Conservation (phyloP, 140 eudicot species). For the Oenanthe javanica region DNA sequence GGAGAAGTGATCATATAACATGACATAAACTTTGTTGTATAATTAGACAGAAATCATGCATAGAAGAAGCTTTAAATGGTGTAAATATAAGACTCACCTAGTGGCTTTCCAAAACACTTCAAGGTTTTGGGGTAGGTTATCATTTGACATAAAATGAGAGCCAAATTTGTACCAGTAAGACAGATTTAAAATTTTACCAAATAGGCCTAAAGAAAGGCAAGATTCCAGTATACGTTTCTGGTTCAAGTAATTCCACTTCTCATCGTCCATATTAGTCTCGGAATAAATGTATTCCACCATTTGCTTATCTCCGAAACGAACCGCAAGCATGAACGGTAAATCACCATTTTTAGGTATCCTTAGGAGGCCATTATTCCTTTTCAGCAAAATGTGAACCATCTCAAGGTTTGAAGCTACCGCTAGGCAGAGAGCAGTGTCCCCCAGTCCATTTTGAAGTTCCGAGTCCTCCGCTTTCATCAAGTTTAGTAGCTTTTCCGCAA, state of each 20-base stretch:
- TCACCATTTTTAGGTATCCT: slow-evolving; percentile 13
- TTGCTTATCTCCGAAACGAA: slow-evolving; percentile 19
- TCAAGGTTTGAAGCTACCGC: slow-evolving; percentile 24
- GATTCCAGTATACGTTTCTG: not conserved
- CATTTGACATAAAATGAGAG: not conserved
- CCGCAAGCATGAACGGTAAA: slow-evolving; percentile 22
- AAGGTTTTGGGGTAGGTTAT: not conserved
- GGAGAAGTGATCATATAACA: not conserved
- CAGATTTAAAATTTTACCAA: not conserved
- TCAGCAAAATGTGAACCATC: slow-evolving; percentile 21
- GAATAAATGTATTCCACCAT: slow-evolving; percentile 32
- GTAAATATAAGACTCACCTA: too few species aligned
- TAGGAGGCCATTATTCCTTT: slow-evolving; percentile 11
- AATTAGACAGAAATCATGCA: too few species aligned
- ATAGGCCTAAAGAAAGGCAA: slow-evolving; percentile 16
- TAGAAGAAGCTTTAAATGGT: too few species aligned
- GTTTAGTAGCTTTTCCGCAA: slow-evolving; percentile 25
- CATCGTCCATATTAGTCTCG: not conserved
- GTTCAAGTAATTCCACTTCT: not conserved
- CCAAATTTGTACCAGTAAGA: not conserved
- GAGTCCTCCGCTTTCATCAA: slow-evolving; percentile 16
- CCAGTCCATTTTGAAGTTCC: slow-evolving; percentile 17
- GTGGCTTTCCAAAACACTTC: too few species aligned
- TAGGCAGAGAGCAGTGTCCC: slow-evolving; percentile 30
- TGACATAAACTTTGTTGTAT: too few species aligned